These are phyloP conservation scores for Akanthomyces dipterigenus DNA, from an alignment of 2,329 filamentous ascomycete genomes.

Conservation along the genomic window DNA sequence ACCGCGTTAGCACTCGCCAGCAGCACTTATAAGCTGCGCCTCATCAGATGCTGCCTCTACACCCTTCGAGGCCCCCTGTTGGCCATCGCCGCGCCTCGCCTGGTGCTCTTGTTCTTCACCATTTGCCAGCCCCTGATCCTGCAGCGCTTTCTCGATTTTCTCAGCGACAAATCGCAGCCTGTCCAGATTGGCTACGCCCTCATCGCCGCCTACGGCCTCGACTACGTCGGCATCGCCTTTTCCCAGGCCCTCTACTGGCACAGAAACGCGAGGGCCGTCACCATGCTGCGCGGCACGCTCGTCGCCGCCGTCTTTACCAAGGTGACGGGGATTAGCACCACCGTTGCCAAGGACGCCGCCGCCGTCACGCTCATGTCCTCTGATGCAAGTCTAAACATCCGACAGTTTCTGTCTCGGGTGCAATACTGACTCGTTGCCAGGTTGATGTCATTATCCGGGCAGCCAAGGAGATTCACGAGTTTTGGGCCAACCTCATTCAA, in stretches of 20 bases:
- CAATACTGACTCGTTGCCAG: conserved; percentile 15
- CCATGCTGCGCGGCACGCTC: conserved; percentile 25
- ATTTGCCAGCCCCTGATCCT: conserved; percentile 32
- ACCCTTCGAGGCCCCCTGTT: conserved; percentile 24
- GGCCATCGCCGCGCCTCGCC: conserved; percentile 24
- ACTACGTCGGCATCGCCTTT: conserved; percentile 26
- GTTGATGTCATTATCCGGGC: conserved; percentile 32
- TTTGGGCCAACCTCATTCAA: conserved; percentile 31
- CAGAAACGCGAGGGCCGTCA: conserved; percentile 25
- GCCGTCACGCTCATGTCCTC: conserved; percentile 36
- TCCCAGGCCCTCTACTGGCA: conserved; percentile 27
- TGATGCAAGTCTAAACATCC: conserved; percentile 22
- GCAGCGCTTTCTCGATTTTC: conserved; percentile 26
- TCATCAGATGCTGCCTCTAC: conserved; percentile 22
- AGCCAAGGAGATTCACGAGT: conserved; percentile 28
- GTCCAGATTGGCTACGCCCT: conserved; percentile 25
- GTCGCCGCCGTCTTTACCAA: conserved; percentile 29
- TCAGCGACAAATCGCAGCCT: conserved; percentile 20
- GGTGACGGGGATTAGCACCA: conserved; percentile 23
- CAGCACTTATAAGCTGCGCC: conserved; percentile 16
- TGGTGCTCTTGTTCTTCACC: conserved; percentile 28
- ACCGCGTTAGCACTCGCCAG: background rate
- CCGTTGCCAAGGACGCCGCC: conserved; percentile 24
- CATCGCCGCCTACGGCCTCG: conserved; percentile 26
- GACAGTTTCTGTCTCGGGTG: background rate